phyloP scores from a whole-genome alignment of 2,329 filamentous ascomycete species.

The Colletotrichum melonis region DNA sequence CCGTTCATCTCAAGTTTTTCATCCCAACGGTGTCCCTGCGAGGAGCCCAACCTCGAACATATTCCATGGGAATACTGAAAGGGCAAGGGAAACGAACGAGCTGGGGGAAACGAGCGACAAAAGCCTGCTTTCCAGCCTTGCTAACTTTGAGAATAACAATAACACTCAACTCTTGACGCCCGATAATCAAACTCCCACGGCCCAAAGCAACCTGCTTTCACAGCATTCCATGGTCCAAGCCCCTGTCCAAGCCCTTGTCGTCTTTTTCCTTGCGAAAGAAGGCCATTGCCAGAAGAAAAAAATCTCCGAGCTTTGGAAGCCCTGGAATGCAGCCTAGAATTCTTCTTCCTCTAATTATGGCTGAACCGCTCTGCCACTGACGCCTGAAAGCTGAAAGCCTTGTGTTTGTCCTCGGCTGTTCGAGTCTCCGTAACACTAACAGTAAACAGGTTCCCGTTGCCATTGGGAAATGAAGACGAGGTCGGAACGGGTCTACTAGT shows the following conservation, averaged over 20 bases:
- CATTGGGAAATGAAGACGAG: constrained; percentile 6
- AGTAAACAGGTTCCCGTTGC: constrained; percentile 8
- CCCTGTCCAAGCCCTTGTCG: constrained; percentile 15
- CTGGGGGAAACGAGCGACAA: background rate
- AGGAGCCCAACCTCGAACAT: constrained; percentile 19
- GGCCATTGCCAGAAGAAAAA: background rate
- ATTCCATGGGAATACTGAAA: background rate
- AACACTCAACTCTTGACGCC: constrained; percentile 17
- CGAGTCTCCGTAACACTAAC: background rate
- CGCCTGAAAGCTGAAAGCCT: background rate
- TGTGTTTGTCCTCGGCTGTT: background rate
- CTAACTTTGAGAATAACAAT: constrained; percentile 3
- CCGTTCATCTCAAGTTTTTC: constrained; percentile 29
- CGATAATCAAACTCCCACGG: constrained; percentile 29
- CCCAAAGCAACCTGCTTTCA: constrained; percentile 14
- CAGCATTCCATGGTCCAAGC: constrained; percentile 27
- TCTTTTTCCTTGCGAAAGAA: too few species aligned
- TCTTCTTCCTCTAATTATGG: background rate
- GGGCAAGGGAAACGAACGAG: background rate
- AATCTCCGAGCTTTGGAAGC: background rate
- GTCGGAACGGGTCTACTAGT: background rate
- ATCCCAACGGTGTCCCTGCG: constrained; percentile 32
- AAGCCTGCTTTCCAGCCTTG: background rate
- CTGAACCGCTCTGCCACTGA: background rate
- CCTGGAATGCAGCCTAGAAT: constrained; percentile 2